Conservation (phyloP, 768 basidiomycete species). For the Dentipellis sp. region DNA sequence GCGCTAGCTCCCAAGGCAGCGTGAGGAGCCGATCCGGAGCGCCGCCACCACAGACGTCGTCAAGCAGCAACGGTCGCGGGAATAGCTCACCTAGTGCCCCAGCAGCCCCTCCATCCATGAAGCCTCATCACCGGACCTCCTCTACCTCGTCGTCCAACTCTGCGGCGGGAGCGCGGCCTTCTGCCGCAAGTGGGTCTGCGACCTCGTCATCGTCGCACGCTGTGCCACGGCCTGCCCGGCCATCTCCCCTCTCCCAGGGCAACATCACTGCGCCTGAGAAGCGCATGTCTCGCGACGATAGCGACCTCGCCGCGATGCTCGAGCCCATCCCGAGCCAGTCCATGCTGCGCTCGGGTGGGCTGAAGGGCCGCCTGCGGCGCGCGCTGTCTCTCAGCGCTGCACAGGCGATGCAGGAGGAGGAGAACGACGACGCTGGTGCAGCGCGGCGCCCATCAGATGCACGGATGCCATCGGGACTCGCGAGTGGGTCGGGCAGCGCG, state of each 20-base stretch:
- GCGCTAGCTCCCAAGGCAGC: conserved; percentile 12
- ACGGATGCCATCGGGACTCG: background rate
- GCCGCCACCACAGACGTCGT: conserved; percentile 11
- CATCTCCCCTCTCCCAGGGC: conserved; percentile 66
- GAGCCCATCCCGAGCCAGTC: conserved; percentile 24
- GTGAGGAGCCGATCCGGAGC: conserved; percentile 13
- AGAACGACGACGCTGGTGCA: conserved; percentile 32
- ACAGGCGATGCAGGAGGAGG: conserved; percentile 49
- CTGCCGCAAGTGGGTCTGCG: conserved; percentile 21
- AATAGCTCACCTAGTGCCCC: conserved; percentile 3
- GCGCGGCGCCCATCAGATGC: conserved; percentile 4
- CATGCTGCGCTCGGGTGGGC: conserved; percentile 50
- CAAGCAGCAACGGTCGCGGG: conserved; percentile 3
- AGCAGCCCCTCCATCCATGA: conserved; percentile 18
- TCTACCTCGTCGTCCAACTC: conserved; percentile 39
- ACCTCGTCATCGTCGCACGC: conserved; percentile 27
- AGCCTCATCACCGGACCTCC: conserved; percentile 33
- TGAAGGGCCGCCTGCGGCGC: conserved; percentile 71
- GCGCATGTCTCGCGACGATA: conserved; percentile 72
- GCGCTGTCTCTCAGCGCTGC: conserved; percentile 60
- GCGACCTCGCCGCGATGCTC: conserved; percentile 36
- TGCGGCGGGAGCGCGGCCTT: conserved; percentile 20
- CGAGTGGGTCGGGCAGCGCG: background rate
- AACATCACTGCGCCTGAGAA: conserved; percentile 55
- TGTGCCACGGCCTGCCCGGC: conserved; percentile 26